phyloP scores from a whole-genome alignment of 2,329 filamentous ascomycete genomes.

The Diaporthe velutina region DNA sequence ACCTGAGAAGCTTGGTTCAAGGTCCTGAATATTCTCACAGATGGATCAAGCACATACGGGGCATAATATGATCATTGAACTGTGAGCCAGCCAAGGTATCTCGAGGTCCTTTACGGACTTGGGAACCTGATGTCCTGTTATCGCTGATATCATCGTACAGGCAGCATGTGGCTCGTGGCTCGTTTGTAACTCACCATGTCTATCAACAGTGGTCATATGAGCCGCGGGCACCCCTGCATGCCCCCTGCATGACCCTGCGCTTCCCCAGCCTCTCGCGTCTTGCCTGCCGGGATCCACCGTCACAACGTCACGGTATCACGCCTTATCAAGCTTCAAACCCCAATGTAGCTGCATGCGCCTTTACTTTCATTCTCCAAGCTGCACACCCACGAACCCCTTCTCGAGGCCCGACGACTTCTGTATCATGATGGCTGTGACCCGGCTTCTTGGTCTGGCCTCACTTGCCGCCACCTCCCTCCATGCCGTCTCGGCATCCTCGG shows the following conservation, averaged over 20 bases:
- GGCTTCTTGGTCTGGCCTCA: slow-evolving; percentile 12
- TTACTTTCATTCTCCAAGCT: neutral
- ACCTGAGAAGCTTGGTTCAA: neutral
- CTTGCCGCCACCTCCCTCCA: slow-evolving; percentile 13
- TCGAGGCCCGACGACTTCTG: neutral
- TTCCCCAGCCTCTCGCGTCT: slow-evolving; percentile 17
- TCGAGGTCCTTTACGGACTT: neutral
- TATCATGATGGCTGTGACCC: neutral
- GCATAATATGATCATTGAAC: neutral
- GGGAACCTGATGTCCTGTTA: neutral
- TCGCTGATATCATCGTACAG: neutral
- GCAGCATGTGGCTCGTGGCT: neutral
- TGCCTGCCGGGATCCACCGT: slow-evolving; percentile 20
- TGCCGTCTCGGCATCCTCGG: slow-evolving; percentile 10
- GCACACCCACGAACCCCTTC: neutral
- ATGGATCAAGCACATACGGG: neutral
- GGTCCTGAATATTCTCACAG: neutral
- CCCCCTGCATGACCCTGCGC: slow-evolving; percentile 8
- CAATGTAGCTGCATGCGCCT: neutral
- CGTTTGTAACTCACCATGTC: neutral
- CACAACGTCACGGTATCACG: neutral
- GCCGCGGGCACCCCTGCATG: neutral
- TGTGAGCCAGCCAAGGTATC: no score
- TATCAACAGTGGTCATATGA: slow-evolving; percentile 1
- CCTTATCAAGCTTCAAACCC: slow-evolving; percentile 13